These are phyloP conservation scores for Eucalyptus victrix DNA, from an alignment of 345 rosid species.

Conservation along the genomic window DNA sequence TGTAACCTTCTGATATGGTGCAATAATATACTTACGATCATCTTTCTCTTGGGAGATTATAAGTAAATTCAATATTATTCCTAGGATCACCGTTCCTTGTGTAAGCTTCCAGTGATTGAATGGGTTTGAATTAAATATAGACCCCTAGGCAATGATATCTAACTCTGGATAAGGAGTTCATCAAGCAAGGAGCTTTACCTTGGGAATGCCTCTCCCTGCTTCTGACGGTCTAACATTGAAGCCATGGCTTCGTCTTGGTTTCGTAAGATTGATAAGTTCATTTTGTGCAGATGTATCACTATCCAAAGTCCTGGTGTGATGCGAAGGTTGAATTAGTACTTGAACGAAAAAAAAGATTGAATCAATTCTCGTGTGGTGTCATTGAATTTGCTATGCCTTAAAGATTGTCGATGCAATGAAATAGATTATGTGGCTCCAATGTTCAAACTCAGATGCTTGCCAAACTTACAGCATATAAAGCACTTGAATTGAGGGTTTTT, in stretches of 20 bases:
- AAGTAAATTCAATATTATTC: background rate
- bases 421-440: background rate
- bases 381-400: background rate
- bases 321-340: background rate
- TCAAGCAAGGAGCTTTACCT: background rate
- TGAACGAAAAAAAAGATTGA: background rate
- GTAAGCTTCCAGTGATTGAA: background rate
- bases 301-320: background rate
- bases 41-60: background rate
- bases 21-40: background rate
- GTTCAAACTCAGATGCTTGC: background rate
- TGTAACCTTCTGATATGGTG: background rate
- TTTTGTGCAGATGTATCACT: background rate
- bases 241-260: background rate
- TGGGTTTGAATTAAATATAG: background rate
- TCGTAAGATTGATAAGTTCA: background rate
- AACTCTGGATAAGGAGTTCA: background rate
- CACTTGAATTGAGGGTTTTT: background rate
- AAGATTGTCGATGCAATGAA: background rate
- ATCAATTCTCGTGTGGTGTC: background rate
- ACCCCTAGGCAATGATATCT: background rate
- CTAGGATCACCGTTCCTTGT: background rate
- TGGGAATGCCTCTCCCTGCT: background rate
- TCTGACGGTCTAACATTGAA: background rate
- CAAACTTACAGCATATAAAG: background rate